Evolutionary conservation across 2,329 filamentous ascomycete species (phyloP).

Genomic region (Reticulascus tulasneorum): DNA sequence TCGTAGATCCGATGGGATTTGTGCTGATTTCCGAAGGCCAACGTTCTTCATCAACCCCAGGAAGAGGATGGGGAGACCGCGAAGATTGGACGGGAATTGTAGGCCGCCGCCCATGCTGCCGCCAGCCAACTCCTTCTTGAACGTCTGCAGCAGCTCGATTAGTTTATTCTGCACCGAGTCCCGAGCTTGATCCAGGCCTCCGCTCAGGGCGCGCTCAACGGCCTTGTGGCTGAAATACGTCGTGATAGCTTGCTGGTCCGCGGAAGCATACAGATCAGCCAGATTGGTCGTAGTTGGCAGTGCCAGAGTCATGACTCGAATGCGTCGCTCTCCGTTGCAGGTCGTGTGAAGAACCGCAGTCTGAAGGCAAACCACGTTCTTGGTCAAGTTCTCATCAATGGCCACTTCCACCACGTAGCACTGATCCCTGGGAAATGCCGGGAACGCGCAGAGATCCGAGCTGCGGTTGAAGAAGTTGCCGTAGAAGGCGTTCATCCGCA

Average conservation of each 20-base stretch:
- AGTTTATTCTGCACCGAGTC: conserved; percentile 90
- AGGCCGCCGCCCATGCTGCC: conserved; percentile 93
- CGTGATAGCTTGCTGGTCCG: conserved; percentile 89
- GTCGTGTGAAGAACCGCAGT: conserved; percentile 95
- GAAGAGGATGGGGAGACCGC: conserved; percentile 85
- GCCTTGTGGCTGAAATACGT: conserved; percentile 97
- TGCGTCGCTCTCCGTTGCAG: conserved; percentile 93
- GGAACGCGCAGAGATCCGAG: conserved; percentile 96
- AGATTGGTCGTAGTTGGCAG: conserved; percentile 89
- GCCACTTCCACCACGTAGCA: conserved; percentile 97
- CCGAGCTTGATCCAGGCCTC: conserved; percentile 82
- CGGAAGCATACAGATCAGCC: conserved; percentile 88
- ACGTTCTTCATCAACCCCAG: conserved; percentile 95
- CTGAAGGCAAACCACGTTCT: conserved; percentile 89
- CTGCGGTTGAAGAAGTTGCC: conserved; percentile 99
- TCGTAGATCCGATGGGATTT: conserved; percentile 90
- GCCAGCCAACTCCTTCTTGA: conserved; percentile 93
- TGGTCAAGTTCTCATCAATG: conserved; percentile 90
- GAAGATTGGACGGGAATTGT: conserved; percentile 89
- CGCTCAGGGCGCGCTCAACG: conserved; percentile 82
- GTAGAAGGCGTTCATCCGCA: conserved; percentile 97
- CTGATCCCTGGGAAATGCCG: conserved; percentile 94
- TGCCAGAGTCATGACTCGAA: conserved; percentile 88
- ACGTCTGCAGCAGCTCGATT: conserved; percentile 88
- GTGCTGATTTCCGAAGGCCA: conserved; percentile 84